Evolutionary conservation across 352 stramenopile genomes (phyloP).

Genomic region (Globisporangium mamillatum): DNA sequence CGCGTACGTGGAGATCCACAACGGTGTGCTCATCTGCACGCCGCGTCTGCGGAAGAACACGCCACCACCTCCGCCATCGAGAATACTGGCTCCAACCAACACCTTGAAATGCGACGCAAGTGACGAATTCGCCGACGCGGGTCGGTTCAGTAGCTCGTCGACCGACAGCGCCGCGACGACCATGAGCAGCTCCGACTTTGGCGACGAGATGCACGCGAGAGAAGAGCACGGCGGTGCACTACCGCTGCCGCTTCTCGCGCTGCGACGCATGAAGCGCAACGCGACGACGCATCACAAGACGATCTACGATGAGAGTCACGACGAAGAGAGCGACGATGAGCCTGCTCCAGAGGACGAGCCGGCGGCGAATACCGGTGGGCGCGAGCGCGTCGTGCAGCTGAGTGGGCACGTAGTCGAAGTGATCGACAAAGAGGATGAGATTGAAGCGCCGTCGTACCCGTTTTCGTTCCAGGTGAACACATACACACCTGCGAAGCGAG

Average conservation of each 20-base stretch:
- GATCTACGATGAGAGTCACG: conserved; percentile 31
- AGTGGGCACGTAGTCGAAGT: conserved; percentile 64
- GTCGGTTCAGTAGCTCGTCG: conserved; percentile 16
- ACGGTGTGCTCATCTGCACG: conserved; percentile 50
- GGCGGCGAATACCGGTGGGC: neutral
- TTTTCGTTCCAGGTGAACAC: conserved; percentile 70
- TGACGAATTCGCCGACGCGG: neutral
- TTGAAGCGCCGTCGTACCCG: conserved; percentile 38
- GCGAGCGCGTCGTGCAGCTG: conserved; percentile 50
- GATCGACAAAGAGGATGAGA: conserved; percentile 40
- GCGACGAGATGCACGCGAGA: conserved; percentile 5
- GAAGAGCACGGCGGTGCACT: conserved; percentile 16
- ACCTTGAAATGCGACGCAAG: neutral
- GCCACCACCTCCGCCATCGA: neutral
- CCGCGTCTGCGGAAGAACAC: conserved; percentile 15
- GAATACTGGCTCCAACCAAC: neutral
- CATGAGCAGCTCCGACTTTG: conserved; percentile 9
- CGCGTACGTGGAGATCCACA: conserved; percentile 60
- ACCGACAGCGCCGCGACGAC: conserved; percentile 18
- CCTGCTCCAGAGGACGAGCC: conserved; percentile 16
- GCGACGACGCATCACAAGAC: conserved; percentile 22
- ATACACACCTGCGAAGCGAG: conserved; percentile 36
- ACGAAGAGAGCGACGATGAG: conserved; percentile 22
- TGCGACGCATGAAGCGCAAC: conserved; percentile 33
- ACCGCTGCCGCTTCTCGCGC: conserved; percentile 44